Evolutionary conservation across 208 protist genomes (phyloP).

Genomic region (Trypanosoma platydactyli): DNA sequence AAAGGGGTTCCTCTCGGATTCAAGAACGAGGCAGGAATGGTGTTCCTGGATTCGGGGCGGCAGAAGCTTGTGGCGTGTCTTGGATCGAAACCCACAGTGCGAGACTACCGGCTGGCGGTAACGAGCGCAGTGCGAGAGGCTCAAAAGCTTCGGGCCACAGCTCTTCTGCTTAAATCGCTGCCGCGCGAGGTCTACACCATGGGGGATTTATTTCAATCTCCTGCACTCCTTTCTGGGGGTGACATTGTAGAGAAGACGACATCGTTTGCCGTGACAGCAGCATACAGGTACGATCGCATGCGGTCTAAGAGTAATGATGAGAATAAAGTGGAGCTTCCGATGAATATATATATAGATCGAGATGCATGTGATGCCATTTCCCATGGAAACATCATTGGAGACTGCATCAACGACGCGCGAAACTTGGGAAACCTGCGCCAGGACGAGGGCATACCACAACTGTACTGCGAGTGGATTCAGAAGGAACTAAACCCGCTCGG

Average conservation of each 20-base stretch:
- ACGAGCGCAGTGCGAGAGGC: slow-evolving; percentile 72
- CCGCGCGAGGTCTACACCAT: slow-evolving; percentile 26
- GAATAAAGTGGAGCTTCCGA: slow-evolving; percentile 6
- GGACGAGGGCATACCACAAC: slow-evolving; percentile 77
- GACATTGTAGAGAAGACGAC: slow-evolving; percentile 74
- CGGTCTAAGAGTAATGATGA: slow-evolving; percentile 25
- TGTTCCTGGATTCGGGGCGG: slow-evolving; percentile 27
- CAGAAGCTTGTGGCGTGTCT: slow-evolving; percentile 30
- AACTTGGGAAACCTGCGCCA: slow-evolving; percentile 83
- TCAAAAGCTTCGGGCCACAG: slow-evolving; percentile 34
- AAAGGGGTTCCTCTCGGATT: slow-evolving; percentile 36
- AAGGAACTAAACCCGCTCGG: slow-evolving; percentile 31
- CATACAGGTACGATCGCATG: slow-evolving; percentile 75
- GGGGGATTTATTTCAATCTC: slow-evolving; percentile 44
- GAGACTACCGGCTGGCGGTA: slow-evolving; percentile 70
- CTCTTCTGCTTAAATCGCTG: slow-evolving; percentile 31
- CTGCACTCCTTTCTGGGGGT: slow-evolving; percentile 31
- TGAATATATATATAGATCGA: slow-evolving; percentile 48
- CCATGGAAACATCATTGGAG: slow-evolving; percentile 65
- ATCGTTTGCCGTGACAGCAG: slow-evolving; percentile 66
- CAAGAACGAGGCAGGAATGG: slow-evolving; percentile 40
- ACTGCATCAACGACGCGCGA: slow-evolving; percentile 72
- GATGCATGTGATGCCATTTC: slow-evolving; percentile 45
- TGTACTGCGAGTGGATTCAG: slow-evolving; percentile 74
- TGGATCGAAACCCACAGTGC: slow-evolving; percentile 33